These are phyloP conservation scores for Alternaria arbusti DNA, from an alignment of 2,329 filamentous ascomycete genomes.

Conservation along the genomic window DNA sequence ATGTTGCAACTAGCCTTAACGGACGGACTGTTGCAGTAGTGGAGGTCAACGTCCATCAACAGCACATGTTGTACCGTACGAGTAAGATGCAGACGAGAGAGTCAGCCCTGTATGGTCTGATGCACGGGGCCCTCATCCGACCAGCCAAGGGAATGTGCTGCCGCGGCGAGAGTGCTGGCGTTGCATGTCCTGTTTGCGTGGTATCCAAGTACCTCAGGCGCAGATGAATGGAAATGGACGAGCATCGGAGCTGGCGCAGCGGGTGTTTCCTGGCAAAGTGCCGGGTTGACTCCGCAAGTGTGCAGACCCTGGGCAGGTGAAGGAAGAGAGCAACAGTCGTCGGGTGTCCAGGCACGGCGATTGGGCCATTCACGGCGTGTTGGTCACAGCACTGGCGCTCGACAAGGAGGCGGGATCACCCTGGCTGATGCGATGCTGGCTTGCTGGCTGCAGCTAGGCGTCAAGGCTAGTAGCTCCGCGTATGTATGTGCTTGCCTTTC, in stretches of 20 bases:
- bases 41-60: neutral
- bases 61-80: conserved; percentile 22
- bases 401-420: conserved; percentile 32
- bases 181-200: conserved; percentile 25
- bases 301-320: conserved; percentile 10
- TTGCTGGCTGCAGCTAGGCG: conserved; percentile 28
- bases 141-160: neutral
- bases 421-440: conserved; percentile 31
- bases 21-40: conserved; percentile 7
- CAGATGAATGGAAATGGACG: conserved; percentile 15
- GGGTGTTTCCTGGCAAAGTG: conserved; percentile 30
- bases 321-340: conserved; percentile 13
- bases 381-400: conserved; percentile 25
- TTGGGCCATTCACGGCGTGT: conserved; percentile 31
- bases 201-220: neutral
- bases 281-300: conserved; percentile 5
- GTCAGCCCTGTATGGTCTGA: conserved; percentile 32
- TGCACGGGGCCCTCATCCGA: conserved; percentile 32
- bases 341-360: conserved; percentile 27
- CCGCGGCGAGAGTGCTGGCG: neutral
- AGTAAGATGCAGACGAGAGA: conserved; percentile 3
- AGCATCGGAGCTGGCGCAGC: conserved; percentile 17
- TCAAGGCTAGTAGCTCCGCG: conserved; percentile 37
- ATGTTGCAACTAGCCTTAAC: conserved; percentile 12
- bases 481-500: conserved; percentile 46